A percentile compares a stretch with the other conserved stretches of the same genome.
These are phyloP conservation scores for Puccinia novopanici DNA, from an alignment of 1,284 basidiomycete species.

Conservation along the genomic window DNA sequence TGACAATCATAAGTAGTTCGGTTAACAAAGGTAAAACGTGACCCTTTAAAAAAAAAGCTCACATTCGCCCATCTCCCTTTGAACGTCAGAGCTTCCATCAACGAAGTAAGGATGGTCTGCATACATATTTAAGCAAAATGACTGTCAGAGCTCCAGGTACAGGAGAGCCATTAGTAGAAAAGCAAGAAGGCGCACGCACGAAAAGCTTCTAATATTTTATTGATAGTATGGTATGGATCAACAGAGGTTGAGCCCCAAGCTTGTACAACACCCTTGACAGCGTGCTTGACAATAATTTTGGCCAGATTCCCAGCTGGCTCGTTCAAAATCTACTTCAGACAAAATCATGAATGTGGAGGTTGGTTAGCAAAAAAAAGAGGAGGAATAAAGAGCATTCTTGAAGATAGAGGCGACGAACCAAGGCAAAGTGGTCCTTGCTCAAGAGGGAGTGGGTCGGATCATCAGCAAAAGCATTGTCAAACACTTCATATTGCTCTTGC, in stretches of 20 bases:
- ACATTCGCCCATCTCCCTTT: constrained; percentile 51
- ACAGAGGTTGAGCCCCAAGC: constrained; percentile 67
- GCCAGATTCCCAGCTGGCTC: constrained; percentile 60
- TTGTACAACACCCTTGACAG: constrained; percentile 70
- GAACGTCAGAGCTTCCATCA: constrained; percentile 50
- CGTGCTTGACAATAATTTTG: constrained; percentile 64
- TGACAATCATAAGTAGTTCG: background rate
- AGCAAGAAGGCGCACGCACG: constrained; percentile 13
- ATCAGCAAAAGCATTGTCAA: constrained; percentile 54
- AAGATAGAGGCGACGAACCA: constrained; percentile 29
- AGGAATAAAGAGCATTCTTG: background rate
- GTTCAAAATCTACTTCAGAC: constrained; percentile 56
- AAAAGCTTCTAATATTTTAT: constrained; percentile 50
- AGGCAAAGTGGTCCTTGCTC: constrained; percentile 59
- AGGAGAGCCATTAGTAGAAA: background rate
- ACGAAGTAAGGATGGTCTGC: constrained; percentile 51
- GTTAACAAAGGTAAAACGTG: background rate
- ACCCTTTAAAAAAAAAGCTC: constrained; percentile 2
- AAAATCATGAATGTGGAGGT: background rate
- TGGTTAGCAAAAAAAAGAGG: background rate
- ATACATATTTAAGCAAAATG: background rate
- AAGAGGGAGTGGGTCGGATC: constrained; percentile 59
- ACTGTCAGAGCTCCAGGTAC: background rate
- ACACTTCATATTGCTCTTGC: constrained; percentile 51
- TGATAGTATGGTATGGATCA: constrained; percentile 44